Base-by-base conservation (phyloP, 805 yeast species). In the Saturnispora quitensis region DNA sequence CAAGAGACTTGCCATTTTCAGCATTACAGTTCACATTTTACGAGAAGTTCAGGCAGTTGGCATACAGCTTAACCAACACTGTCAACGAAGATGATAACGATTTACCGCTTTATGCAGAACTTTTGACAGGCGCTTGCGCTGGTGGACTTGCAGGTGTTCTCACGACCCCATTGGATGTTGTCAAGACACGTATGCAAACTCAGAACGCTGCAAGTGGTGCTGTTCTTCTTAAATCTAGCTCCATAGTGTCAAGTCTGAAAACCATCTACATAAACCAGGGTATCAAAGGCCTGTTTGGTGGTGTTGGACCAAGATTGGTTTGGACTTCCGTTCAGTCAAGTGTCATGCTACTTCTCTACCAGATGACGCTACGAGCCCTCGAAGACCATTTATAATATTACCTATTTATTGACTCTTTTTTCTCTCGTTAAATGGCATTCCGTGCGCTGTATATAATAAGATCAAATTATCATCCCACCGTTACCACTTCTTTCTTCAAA, bases 291-390 rank as follows among this genome's bases (percentile, higher is more conserved):
- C 72, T 89, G 40, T 91, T 93, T 67, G 80, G 90, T 33, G 99
- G 99, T 1, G 96, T 93, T 5, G 97, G 97, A 0, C 99, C 99
- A 1, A 75, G 99, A 56, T 82, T 89, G 58, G 84, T 93, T 4
- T 93, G 99, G 99, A 91, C 98, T 0, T 86, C 95, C 56, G 73
- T 90, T 18, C 99, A 93, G 67, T 87, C 96, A 66, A 86, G 96
- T 58, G 84, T 93, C 46, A 91, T 93, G 98, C 74, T 93, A 50
- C 72, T 91, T 56, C 71, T 90, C 40, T 93, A 93, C 68, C 99
- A 93, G 66, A 72, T 81, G 43, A 75, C 91, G 3, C 70, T 91
- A 60, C 80, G 80, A 58, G 68, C 73, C 31, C 68, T 84, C 2
- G 53, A 63, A 12, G 59, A 43, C 22, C 47, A 46, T 35, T 40